These are phyloP conservation scores for Microthyrium microscopicum DNA, from an alignment of 2,329 filamentous ascomycete species.

Conservation along the genomic window DNA sequence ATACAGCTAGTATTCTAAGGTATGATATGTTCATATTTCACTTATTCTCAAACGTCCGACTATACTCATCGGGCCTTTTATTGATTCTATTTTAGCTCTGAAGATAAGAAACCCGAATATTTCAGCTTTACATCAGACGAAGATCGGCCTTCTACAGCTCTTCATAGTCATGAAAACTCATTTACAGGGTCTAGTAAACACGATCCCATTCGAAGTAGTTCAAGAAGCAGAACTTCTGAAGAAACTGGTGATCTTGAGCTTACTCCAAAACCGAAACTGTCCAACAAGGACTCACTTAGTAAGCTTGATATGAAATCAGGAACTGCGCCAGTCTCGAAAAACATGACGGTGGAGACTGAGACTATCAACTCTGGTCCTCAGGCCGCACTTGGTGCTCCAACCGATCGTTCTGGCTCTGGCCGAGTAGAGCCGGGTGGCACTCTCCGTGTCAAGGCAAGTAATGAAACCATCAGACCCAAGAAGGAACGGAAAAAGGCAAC, in stretches of 20 bases:
- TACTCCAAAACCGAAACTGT: conserved; percentile 22
- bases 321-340: conserved; percentile 60
- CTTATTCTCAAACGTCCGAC: too few species aligned
- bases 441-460: conserved; percentile 71
- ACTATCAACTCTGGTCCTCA: conserved; percentile 85
- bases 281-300: conserved; percentile 51
- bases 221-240: conserved; percentile 17
- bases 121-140: conserved; percentile 10
- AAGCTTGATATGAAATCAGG: conserved; percentile 53
- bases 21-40: too few species aligned
- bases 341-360: conserved; percentile 97
- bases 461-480: conserved; percentile 88
- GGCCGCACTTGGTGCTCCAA: conserved; percentile 49
- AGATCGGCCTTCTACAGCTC: conserved; percentile 30
- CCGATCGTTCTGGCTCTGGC: conserved; percentile 39
- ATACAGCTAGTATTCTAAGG: too few species aligned
- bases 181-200: too few species aligned
- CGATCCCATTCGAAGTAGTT: conserved; percentile 37
- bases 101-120: too few species aligned
- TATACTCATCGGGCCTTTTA: too few species aligned
- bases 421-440: conserved; percentile 51
- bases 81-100: too few species aligned
- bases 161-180: too few species aligned
- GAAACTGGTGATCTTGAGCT: conserved; percentile 7
- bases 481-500: conserved; percentile 74